Evolutionary conservation across 805 yeast genomes (phyloP).

Genomic region (Ogataea pignaliae): DNA sequence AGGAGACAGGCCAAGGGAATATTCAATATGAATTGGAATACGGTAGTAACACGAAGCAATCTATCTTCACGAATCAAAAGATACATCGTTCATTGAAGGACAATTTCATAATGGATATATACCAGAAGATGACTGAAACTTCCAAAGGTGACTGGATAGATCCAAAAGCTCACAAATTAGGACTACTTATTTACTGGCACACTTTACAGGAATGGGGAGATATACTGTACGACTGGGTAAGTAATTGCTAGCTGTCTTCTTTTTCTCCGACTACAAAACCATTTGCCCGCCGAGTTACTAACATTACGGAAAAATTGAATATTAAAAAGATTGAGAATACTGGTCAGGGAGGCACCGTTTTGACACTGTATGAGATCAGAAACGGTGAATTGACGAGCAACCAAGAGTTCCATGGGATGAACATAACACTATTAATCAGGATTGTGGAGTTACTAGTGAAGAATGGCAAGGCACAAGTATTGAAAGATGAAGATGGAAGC

Average conservation of each 20-base stretch:
- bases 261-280: conserved; percentile 16
- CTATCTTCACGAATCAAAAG: conserved; percentile 45
- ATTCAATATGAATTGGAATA: conserved; percentile 8
- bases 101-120: conserved; percentile 52
- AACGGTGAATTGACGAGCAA: conserved; percentile 54
- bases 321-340: conserved; percentile 57
- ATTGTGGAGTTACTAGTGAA: conserved; percentile 57
- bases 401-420: conserved; percentile 62
- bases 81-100: conserved; percentile 52
- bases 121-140: conserved; percentile 50
- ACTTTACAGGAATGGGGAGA: conserved; percentile 66
- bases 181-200: conserved; percentile 64
- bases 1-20: conserved; percentile 5
- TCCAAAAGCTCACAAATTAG: conserved; percentile 39
- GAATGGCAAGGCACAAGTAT: conserved; percentile 66
- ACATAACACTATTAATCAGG: conserved; percentile 46
- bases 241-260: conserved; percentile 2
- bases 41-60: conserved; percentile 7
- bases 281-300: background rate
- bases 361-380: conserved; percentile 78
- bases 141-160: conserved; percentile 55
- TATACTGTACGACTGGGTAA: conserved; percentile 54
- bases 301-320: conserved; percentile 26
- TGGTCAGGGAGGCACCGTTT: conserved; percentile 71
- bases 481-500: conserved; percentile 49